These are phyloP conservation scores for Trichoderma erinaceum DNA, from an alignment of 495 filamentous ascomycete genomes.

Conservation along the genomic window DNA sequence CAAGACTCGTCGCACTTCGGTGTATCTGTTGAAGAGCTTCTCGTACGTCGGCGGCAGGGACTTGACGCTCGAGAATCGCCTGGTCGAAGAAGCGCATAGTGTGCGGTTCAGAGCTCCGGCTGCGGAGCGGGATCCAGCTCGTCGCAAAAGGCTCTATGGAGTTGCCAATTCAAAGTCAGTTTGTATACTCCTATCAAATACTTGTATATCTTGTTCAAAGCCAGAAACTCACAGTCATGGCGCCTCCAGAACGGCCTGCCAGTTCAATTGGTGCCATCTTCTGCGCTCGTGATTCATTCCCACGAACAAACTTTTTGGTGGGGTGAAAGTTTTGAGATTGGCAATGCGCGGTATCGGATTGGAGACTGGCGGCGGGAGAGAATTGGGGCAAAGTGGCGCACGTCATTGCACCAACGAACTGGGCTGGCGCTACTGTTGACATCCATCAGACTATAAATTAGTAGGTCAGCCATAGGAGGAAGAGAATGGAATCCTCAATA, in stretches of 20 bases:
- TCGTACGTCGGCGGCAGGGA: conserved; percentile 42
- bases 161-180: neutral
- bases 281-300: neutral
- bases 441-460: neutral
- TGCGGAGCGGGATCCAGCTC: conserved; percentile 2
- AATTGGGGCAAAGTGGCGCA: neutral
- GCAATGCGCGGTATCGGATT: conserved; percentile 17
- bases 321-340: conserved; percentile 10
- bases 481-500: too few species aligned
- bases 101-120: neutral
- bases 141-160: conserved; percentile 6
- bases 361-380: neutral
- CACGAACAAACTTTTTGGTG: conserved; percentile 8
- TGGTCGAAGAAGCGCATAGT: conserved; percentile 21
- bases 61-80: conserved; percentile 21
- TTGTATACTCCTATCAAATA: neutral
- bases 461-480: neutral
- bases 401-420: neutral
- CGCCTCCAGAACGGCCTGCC: conserved; percentile 31
- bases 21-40: conserved; percentile 41
- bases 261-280: conserved; percentile 37
- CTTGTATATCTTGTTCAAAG: conserved; percentile 16
- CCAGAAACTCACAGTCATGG: conserved; percentile 27
- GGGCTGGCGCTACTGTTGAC: neutral
- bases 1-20: conserved; percentile 63